Conservation (phyloP, 2,329 filamentous ascomycete species). For the Calonectria naviculata region DNA sequence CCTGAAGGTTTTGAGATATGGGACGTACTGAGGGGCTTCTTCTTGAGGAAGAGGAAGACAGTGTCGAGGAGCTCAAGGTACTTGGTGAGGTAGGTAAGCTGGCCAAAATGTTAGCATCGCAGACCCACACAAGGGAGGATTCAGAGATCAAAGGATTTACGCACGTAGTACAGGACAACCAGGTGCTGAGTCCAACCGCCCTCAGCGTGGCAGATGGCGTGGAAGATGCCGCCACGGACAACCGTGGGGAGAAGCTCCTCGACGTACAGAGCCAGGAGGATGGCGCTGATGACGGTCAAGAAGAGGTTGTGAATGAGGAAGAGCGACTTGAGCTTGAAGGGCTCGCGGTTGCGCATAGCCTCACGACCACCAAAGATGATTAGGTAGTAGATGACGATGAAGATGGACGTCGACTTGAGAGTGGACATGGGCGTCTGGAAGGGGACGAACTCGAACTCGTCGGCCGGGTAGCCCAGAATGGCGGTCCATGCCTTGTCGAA, state of each 20-base stretch:
- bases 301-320: constrained; percentile 99
- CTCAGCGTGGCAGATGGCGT: constrained; percentile 81
- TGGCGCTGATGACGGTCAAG: constrained; percentile 85
- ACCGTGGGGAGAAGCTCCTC: constrained; percentile 92
- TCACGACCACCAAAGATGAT: constrained; percentile 94
- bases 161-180: constrained; percentile 95
- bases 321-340: constrained; percentile 87
- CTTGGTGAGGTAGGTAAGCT: constrained; percentile 99
- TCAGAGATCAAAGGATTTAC: constrained; percentile 47
- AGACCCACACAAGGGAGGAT: constrained; percentile 4
- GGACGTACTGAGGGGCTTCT: constrained; percentile 85
- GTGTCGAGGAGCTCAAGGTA: constrained; percentile 97
- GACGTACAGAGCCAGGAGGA: constrained; percentile 84
- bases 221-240: constrained; percentile 84
- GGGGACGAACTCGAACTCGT: constrained; percentile 86
- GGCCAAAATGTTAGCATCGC: constrained; percentile 29
- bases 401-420: constrained; percentile 81
- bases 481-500: constrained; percentile 88
- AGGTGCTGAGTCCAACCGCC: constrained; percentile 96
- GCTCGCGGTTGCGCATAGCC: constrained; percentile 86
- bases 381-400: constrained; percentile 89
- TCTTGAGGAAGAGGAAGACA: constrained; percentile 97
- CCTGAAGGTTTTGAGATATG: neutral
- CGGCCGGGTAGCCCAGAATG: constrained; percentile 82
- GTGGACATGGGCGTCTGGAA: constrained; percentile 92